phyloP scores from a whole-genome alignment of 1,139 yeast genomes.

The Lodderomyces pseudojiufengensis region DNA sequence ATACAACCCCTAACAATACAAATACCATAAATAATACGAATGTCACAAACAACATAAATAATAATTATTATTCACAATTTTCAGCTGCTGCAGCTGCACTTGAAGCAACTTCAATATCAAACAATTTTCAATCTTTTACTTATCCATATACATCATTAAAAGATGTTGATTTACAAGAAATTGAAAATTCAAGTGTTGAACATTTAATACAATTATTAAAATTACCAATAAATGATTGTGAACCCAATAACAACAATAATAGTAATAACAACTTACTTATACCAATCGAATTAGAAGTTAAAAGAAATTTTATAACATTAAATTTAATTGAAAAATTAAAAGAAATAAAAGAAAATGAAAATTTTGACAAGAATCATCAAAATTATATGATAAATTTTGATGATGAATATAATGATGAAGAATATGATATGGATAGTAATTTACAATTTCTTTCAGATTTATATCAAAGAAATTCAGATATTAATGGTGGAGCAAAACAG shows the following conservation, averaged over 20 bases:
- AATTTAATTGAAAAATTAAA: conserved; percentile 30
- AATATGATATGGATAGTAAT: conserved; percentile 44
- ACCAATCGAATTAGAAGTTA: conserved; percentile 1
- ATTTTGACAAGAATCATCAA: conserved; percentile 28
- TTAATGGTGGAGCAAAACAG: conserved; percentile 19
- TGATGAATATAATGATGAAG: conserved; percentile 31
- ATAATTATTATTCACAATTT: conserved; percentile 1
- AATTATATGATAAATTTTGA: conserved; percentile 22
- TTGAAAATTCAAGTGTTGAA: conserved; percentile 35
- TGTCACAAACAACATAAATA: background rate
- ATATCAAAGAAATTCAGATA: conserved; percentile 38
- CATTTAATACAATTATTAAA: conserved; percentile 37
- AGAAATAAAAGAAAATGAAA: conserved; percentile 36
- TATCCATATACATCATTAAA: background rate
- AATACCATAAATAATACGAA: conserved; percentile 1
- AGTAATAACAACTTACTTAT: background rate
- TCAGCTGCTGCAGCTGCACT: conserved; percentile 16
- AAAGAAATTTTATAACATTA: conserved; percentile 2
- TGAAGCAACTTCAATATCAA: conserved; percentile 14
- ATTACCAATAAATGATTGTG: background rate
- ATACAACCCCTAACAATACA: no score
- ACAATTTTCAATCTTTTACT: conserved; percentile 4
- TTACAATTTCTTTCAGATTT: conserved; percentile 41
- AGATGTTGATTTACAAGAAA: conserved; percentile 22
- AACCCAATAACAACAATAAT: background rate